Conservation (phyloP, 305 asterid genomes). For the Andrographis paniculata region DNA sequence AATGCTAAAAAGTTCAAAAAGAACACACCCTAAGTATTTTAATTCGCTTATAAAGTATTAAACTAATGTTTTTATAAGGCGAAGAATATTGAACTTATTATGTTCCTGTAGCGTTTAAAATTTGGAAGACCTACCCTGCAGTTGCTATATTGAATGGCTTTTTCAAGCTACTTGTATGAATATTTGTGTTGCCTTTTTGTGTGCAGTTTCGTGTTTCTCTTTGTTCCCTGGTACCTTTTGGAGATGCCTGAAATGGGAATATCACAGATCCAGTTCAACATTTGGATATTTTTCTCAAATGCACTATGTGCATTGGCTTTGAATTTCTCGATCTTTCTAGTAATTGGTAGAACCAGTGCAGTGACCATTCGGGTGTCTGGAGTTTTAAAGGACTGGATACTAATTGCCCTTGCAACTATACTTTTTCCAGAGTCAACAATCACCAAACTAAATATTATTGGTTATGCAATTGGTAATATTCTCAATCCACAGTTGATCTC, state of each 20-base stretch:
- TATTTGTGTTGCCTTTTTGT: constrained; percentile 14
- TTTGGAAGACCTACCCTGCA: too few species aligned
- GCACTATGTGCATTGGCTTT: constrained; percentile 91
- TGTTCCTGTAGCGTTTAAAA: too few species aligned
- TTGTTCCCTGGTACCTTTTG: constrained; percentile 93
- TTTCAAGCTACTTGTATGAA: too few species aligned
- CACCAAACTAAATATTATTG: constrained; percentile 74
- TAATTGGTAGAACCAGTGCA: constrained; percentile 97
- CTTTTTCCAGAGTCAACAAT: constrained; percentile 90
- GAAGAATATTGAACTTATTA: too few species aligned
- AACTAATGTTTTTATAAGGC: too few species aligned
- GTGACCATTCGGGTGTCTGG: constrained; percentile 98
- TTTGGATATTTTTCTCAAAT: constrained; percentile 95
- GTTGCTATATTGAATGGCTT: too few species aligned
- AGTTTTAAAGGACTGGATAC: constrained; percentile 96
- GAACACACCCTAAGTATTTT: too few species aligned
- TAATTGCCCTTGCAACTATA: constrained; percentile 85
- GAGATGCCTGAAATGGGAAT: constrained; percentile 96
- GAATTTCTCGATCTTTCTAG: constrained; percentile 93
- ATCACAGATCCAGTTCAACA: constrained; percentile 75
- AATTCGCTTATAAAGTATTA: too few species aligned
- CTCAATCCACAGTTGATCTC: too few species aligned
- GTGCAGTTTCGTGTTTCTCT: constrained; percentile 87
- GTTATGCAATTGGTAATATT: constrained; percentile 80
- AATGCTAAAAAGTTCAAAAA: too few species aligned